phyloP scores from a whole-genome alignment of 176 grass and related monocot species.

The Coix lacrymajobi region DNA sequence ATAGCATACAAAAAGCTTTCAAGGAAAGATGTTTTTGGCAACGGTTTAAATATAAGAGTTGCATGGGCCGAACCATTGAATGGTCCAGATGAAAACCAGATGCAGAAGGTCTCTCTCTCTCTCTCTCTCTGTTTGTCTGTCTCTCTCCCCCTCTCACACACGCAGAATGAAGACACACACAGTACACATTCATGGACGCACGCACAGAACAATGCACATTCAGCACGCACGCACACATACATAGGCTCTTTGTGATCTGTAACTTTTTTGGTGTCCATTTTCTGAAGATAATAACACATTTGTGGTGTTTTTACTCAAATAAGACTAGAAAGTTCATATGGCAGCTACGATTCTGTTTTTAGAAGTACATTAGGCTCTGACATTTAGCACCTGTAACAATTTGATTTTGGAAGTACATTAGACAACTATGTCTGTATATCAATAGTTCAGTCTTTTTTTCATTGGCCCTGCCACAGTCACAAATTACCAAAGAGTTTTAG shows the following conservation, averaged over 20 bases:
- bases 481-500: neutral
- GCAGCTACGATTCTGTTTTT: neutral
- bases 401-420: neutral
- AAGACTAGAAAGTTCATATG: neutral
- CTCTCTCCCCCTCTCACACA: too few species aligned
- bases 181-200: too few species aligned
- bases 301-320: neutral
- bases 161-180: too few species aligned
- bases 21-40: slow-evolving; percentile 48
- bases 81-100: slow-evolving; percentile 51
- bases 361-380: too few species aligned
- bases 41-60: slow-evolving; percentile 40
- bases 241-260: neutral
- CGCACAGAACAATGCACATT: too few species aligned
- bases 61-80: slow-evolving; percentile 47
- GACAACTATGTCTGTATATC: neutral
- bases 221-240: too few species aligned
- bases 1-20: slow-evolving; percentile 60
- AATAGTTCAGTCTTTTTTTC: neutral
- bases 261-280: neutral
- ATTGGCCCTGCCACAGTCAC: neutral
- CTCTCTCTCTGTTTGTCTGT: too few species aligned
- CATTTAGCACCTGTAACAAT: neutral
- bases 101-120: slow-evolving; percentile 48
- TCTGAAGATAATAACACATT: neutral